Base-by-base conservation (phyloP, 805 yeast genomes). In the Jamesozyma lodderae region DNA sequence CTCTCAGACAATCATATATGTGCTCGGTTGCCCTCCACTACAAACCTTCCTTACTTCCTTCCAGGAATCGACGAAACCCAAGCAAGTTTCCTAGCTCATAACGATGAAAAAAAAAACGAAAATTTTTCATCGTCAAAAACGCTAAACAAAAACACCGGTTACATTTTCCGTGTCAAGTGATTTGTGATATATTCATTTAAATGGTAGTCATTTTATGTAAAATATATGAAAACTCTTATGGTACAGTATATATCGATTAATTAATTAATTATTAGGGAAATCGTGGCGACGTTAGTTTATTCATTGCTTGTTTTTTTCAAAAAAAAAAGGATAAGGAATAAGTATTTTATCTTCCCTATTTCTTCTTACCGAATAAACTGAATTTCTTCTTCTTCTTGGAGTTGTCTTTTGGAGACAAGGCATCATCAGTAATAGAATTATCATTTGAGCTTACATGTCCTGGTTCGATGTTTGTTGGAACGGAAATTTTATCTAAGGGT, bases 341-440 rank as follows among this genome's bases (percentile, higher is more conserved):
- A 24, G 10, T 7, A 22, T 22, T 22, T 7, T 21, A n/a, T 29
- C 34, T 21, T 30, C 36, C 32, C 43, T 51, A 51, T 44, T 48
- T 45, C 43, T 53, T 56, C 35, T 50, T 53, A 6, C 40, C 38
- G 33, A 56, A 53, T 11, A 55, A 41, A 14, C 58, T 53, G 36
- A 55, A 55, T 33, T 48, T 52, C 41, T 54, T 54, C 44, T 54
- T 44, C 25, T 35, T 53, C 41, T 56, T 53, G n/a, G 45, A 45
- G 41, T 53, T 48, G 16, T 45, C 46, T 23, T 29, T 39, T 5
- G 21, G 25, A n/a, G n/a, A n/a, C n/a, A n/a, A n/a, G 4, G 19
- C 18, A 31, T 40, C 40, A 14, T 31, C 45, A 4, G 38, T 31
- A 18, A 7, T 10, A 15, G 35, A 14, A 8, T 32, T 30, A 15